A percentile compares a stretch with the other conserved stretches of the same genome.
phyloP scores from a whole-genome alignment of 163 green algal species.

The Chlamydomonas reinhardtii region DNA sequence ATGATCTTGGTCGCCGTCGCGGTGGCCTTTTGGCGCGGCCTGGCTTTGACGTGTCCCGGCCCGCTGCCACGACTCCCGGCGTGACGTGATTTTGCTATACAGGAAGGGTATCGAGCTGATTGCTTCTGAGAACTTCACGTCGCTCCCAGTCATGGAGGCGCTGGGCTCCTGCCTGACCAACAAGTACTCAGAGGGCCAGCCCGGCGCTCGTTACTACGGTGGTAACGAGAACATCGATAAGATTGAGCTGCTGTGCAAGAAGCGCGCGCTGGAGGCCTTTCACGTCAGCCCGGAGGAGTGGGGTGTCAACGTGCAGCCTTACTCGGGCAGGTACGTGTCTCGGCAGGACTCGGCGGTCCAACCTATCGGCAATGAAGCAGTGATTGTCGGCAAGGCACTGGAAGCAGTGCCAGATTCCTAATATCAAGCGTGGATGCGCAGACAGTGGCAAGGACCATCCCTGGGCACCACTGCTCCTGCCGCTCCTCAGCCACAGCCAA shows the following conservation, averaged over 20 bases:
- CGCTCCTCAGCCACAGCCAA: background rate
- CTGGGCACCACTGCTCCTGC: too few relatives aligned
- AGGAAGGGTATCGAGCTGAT: conserved; percentile 97
- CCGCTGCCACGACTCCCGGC: too few relatives aligned
- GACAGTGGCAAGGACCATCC: too few relatives aligned
- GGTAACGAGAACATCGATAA: conserved; percentile 98
- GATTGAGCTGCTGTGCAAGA: conserved; percentile 95
- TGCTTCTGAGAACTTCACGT: conserved; percentile 98
- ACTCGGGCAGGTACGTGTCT: conserved; percentile 81
- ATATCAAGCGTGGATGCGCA: too few relatives aligned
- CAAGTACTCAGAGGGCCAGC: conserved; percentile 97
- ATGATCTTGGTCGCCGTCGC: background rate
- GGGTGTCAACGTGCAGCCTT: conserved; percentile 97
- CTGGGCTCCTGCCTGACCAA: conserved; percentile 97
- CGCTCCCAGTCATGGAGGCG: conserved; percentile 86
- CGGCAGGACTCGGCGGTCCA: too few relatives aligned
- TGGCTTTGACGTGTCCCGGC: too few relatives aligned
- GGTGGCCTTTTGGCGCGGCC: background rate
- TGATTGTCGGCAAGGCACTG: too few relatives aligned
- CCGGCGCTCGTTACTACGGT: conserved; percentile 93
- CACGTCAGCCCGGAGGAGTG: conserved; percentile 83
- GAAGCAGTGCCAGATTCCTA: too few relatives aligned
- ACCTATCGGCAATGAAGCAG: too few relatives aligned
- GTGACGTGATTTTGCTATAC: background rate
- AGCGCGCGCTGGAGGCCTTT: conserved; percentile 89